Evolutionary conservation across 371 early-diverging fungal species (phyloP).

Genomic region (Haplosporangium sp.): DNA sequence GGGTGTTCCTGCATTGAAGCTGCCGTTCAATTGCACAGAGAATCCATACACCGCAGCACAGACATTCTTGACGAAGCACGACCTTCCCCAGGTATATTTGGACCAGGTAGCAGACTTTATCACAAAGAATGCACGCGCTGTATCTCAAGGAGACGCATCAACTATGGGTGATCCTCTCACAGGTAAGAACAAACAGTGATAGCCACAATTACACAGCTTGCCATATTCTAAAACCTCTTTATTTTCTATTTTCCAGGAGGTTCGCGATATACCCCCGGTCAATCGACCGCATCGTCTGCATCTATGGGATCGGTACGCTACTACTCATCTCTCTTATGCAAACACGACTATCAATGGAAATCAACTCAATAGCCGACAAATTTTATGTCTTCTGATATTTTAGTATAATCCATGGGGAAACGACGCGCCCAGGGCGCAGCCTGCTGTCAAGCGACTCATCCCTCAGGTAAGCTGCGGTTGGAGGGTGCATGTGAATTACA

Average conservation of each 20-base stretch:
- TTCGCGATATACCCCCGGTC: slow-evolving; percentile 45
- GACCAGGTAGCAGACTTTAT: slow-evolving; percentile 97
- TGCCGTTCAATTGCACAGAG: slow-evolving; percentile 94
- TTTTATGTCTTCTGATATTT: not conserved
- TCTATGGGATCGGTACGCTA: slow-evolving; percentile 36
- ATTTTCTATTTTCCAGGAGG: slow-evolving; percentile 18
- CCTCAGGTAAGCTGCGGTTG: slow-evolving; percentile 43
- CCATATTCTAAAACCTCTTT: slow-evolving; percentile 9
- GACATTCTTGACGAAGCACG: slow-evolving; percentile 83
- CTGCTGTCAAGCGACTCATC: slow-evolving; percentile 34
- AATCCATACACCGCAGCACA: slow-evolving; percentile 96
- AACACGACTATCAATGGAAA: not conserved
- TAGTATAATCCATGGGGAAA: slow-evolving; percentile 56
- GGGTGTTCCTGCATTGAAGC: slow-evolving; percentile 82
- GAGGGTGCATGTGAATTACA: slow-evolving; percentile 27
- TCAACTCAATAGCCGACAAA: not conserved
- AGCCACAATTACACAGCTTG: not conserved
- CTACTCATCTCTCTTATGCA: too few species aligned
- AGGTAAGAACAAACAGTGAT: slow-evolving; percentile 35
- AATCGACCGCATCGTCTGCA: slow-evolving; percentile 7
- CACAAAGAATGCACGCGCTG: slow-evolving; percentile 81
- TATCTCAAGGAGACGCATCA: slow-evolving; percentile 58
- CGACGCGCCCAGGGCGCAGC: slow-evolving; percentile 38
- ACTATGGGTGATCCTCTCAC: slow-evolving; percentile 77
- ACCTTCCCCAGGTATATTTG: slow-evolving; percentile 83